Evolutionary conservation across 2,329 filamentous ascomycete genomes (phyloP), one percentile per base, ranked within the genome.

Genomic region (Trichoderma lentiforme): DNA sequence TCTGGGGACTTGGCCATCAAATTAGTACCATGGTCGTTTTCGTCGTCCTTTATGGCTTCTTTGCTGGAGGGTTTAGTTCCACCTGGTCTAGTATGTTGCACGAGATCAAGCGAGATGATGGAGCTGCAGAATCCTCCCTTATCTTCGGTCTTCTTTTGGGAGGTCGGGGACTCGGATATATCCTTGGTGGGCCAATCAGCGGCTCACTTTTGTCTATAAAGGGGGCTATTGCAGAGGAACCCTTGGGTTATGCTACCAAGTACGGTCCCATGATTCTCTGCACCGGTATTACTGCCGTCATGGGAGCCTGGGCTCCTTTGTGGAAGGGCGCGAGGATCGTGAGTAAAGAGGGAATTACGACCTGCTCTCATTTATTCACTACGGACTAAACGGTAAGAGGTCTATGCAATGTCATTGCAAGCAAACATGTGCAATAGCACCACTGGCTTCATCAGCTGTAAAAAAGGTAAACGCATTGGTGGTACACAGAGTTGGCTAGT

Each of bases 31-130:
- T 92, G 56, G 86, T 89, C 28, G 74, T 88, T 7, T 92, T 90
- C 78, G 88, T 89, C 39, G 79, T 91, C 24, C 81, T 86, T 3
- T 92, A 90, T 76, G 91, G 90, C 0, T 84, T 92, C 74, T 92
- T 91, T 69, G 89, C 90, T 0, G 88, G 90, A 0, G 87, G 87
- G 0, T 92, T 90, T 76, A 88, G 87, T 3, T 87, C 87, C 0
- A 87, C 89, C 0, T 92, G 90, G 89, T 84, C 86, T 0, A 88
- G 88, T 0, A 83, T 88, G 74, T 85, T 87, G 84, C 80, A 77
- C 30, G 82, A 85, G 71, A 76, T 85, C 7, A 70, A 36, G 70
- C 73, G 68, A 72, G 73, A 68, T 26, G 66, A 69, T 12, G n/a
- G 21, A n/a, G 70, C 43, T 65, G 72, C n/a, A 75, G 86, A 87